phyloP scores from a whole-genome alignment of 2,329 filamentous ascomycete species.

The Arachnomyces sp. region DNA sequence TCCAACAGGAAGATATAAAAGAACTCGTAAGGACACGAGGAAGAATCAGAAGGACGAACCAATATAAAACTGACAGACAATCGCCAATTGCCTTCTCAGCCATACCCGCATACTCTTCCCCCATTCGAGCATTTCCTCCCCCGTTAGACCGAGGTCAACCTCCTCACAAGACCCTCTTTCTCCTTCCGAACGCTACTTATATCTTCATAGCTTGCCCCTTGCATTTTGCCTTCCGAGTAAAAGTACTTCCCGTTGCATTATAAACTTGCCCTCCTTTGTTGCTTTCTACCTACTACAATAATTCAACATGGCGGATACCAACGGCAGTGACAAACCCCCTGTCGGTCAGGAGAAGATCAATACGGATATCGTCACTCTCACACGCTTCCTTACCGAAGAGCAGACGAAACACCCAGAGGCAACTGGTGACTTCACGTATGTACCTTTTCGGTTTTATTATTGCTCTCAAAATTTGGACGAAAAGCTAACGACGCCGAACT shows the following conservation, averaged over 20 bases:
- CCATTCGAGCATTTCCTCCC: neutral
- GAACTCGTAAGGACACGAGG: too few species aligned
- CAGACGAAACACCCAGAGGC: constrained; percentile 88
- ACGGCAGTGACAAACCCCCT: constrained; percentile 43
- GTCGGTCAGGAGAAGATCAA: constrained; percentile 71
- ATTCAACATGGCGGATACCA: constrained; percentile 29
- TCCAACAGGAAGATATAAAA: too few species aligned
- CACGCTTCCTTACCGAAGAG: constrained; percentile 91
- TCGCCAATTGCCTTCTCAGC: too few species aligned
- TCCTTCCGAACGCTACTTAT: neutral
- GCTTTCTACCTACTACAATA: constrained; percentile 2
- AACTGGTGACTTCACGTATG: constrained; percentile 96
- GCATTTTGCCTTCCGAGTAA: constrained; percentile 1
- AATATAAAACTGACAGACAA: too few species aligned
- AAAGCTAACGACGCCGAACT: constrained; percentile 8
- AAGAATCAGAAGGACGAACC: too few species aligned
- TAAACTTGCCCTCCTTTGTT: constrained; percentile 2
- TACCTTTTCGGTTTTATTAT: constrained; percentile 10
- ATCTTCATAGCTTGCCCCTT: neutral
- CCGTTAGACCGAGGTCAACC: constrained; percentile 24
- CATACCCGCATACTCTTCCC: neutral
- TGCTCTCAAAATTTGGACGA: constrained; percentile 8
- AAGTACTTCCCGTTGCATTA: constrained; percentile 3
- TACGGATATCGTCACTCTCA: constrained; percentile 91
- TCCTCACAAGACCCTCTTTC: neutral